A percentile compares a stretch with the other conserved stretches of the same genome.
phyloP scores from a whole-genome alignment of 805 yeast genomes.

The Cyberlindnera euphorbiiphila region DNA sequence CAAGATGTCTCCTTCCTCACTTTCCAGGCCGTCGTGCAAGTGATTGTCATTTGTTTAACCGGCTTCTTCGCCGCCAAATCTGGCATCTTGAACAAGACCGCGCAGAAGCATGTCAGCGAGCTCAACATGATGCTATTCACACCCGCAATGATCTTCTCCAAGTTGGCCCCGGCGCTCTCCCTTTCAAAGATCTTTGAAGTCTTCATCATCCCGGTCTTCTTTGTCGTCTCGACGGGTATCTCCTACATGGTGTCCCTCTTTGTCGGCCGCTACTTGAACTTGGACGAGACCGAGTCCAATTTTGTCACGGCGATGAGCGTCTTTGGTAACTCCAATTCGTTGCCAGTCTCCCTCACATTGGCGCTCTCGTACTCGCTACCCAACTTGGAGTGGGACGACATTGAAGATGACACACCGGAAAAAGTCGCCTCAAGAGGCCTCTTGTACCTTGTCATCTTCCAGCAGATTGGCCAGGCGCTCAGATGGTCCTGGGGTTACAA shows the following conservation, averaged over 20 bases:
- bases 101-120: constrained; percentile 70
- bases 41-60: constrained; percentile 77
- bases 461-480: constrained; percentile 76
- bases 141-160: constrained; percentile 90
- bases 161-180: constrained; percentile 65
- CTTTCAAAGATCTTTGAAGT: constrained; percentile 76
- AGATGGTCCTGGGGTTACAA: constrained; percentile 91
- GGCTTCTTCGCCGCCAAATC: constrained; percentile 85
- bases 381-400: constrained; percentile 70
- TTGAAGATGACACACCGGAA: constrained; percentile 61
- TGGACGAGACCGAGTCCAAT: constrained; percentile 76
- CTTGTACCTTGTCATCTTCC: constrained; percentile 68
- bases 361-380: constrained; percentile 76
- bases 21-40: constrained; percentile 88
- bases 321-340: constrained; percentile 91
- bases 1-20: constrained; percentile 53
- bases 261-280: constrained; percentile 46
- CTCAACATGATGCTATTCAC: constrained; percentile 91
- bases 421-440: constrained; percentile 80
- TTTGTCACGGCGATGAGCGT: constrained; percentile 97
- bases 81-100: constrained; percentile 63
- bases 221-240: constrained; percentile 70
- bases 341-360: constrained; percentile 87
- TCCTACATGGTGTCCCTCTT: constrained; percentile 61
- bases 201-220: constrained; percentile 79